These are phyloP conservation scores for Strombidium stylifer DNA, from an alignment of 73 alveolate species.

Conservation along the genomic window DNA sequence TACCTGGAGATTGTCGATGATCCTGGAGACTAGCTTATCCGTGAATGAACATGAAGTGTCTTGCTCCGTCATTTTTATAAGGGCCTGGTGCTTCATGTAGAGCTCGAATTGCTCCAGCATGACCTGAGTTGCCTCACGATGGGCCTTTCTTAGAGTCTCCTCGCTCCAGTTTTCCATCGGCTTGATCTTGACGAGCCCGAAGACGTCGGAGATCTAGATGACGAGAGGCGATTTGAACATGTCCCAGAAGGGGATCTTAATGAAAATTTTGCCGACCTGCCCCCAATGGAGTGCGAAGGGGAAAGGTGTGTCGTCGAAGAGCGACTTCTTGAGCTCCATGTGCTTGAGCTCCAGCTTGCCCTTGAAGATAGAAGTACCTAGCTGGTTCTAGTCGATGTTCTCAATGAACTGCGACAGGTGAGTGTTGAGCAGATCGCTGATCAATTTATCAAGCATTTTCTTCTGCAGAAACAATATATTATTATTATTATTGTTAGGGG, in stretches of 20 bases:
- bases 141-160: constrained; percentile 38
- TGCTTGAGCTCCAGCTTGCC: constrained; percentile 52
- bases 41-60: constrained; percentile 59
- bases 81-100: constrained; percentile 4
- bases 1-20: constrained; percentile 51
- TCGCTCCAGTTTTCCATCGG: constrained; percentile 58
- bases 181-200: constrained; percentile 41
- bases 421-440: constrained; percentile 48
- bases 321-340: constrained; percentile 27
- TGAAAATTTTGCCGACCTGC: constrained; percentile 37
- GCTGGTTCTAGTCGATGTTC: constrained; percentile 57
- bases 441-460: constrained; percentile 62
- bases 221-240: constrained; percentile 44
- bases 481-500: not conserved
- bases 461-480: not conserved
- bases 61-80: constrained; percentile 42
- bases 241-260: constrained; percentile 56
- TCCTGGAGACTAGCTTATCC: constrained; percentile 29
- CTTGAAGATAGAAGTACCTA: constrained; percentile 41
- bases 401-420: constrained; percentile 59
- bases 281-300: constrained; percentile 65
- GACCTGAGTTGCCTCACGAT: constrained; percentile 10
- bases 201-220: constrained; percentile 51
- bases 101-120: constrained; percentile 45
- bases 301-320: constrained; percentile 50